Base-by-base conservation (phyloP, 2,329 filamentous ascomycete species). In the Aphanocladium album region DNA sequence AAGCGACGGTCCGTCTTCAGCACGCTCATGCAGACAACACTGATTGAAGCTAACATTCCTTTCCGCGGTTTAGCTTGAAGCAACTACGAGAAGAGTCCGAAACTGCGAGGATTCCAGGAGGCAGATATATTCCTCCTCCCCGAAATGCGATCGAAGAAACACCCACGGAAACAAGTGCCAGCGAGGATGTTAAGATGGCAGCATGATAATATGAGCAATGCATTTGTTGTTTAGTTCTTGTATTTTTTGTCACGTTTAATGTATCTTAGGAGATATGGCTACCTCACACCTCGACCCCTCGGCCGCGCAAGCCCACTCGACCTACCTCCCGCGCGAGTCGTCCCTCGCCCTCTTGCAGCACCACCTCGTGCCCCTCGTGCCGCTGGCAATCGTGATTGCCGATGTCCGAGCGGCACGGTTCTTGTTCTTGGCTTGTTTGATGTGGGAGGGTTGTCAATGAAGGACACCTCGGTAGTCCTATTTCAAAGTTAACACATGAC, bases 401-500 rank as follows among this genome's bases (percentile, higher is more conserved):
- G 78, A 33, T 67, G 50, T 60, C 70, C 77, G 7, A 80, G 72
- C 7, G 74, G 77, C 30, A 75, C 71, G 64, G 78, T 79, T 63
- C 77, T 82, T 8, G 77, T 72, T 5, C 76, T 76, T 27, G 80
- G 72, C 67, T 79, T 85, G 25, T 80, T 79, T 16, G 82, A 76
- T n/a, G 77, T 76, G 2, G 82, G 75, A 8, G 92, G 93, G 68
- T 96, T 90, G 37, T 96, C 91, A 60, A 96, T 86, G 70, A 96
- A 97, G 1, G 90, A 91, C 6, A 89, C 96, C 70, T 96, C 92
- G 12, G 91, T 96, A 25, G 93, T 96, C 82, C 90, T 93, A 66
- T 60, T 23, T 51, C 45, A 64, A 64, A 60, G 63, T 69, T 62
- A 65, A 68, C 63, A 53, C 64, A 12, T 12, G 14, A 6, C 16